Base-by-base conservation (phyloP, 2,329 filamentous ascomycete genomes). In the Fusarium setosum region DNA sequence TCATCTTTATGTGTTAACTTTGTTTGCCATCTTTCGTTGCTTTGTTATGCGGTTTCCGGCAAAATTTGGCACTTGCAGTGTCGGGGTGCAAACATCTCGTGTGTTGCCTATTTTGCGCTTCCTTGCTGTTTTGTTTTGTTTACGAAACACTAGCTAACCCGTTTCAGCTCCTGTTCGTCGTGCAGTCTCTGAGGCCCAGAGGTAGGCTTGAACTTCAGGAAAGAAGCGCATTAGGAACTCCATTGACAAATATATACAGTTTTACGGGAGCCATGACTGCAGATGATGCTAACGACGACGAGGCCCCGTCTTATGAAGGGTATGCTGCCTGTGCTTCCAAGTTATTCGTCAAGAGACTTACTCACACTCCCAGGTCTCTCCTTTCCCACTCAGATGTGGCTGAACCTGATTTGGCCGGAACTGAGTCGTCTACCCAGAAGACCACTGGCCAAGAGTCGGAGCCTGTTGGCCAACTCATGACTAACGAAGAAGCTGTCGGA, bases 101-200 rank as follows among this genome's bases (percentile, higher is more conserved):
- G 32, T 15, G 21, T 24, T 23, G 20, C 1, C 20, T 13, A 5
- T 18, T 9, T 20, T 0, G 26, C 3, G 6, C 15, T 15, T 13
- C 12, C 20, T 56, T 7, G 7, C 31, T 24, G 6, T 4, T 13
- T 15, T 15, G 11, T 7, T 10, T 4, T 12, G 10, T 18, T n/a
- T 10, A 20, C 11, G 4, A 18, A 34, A 9, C 6, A 21, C 4
- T 11, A 10, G 18, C 56, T 68, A 58, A 67, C 24, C 4, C 12
- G 5, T 3, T 8, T 2, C 1, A 67, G 64, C 11, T 9, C 21
- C 26, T 4, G 38, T 23, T 21, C 26, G 12, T 20, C 56, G 52
- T 18, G 44, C 35, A 4, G 51, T 67, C 15, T 51, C 37, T 1
- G 47, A 12, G 5, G 61, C 56, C 13, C 61, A 67, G 9, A 65